A percentile compares a stretch with the other conserved stretches of the same genome.
phyloP scores from a whole-genome alignment of 306 rosid species.

The Gillenia trifoliata region DNA sequence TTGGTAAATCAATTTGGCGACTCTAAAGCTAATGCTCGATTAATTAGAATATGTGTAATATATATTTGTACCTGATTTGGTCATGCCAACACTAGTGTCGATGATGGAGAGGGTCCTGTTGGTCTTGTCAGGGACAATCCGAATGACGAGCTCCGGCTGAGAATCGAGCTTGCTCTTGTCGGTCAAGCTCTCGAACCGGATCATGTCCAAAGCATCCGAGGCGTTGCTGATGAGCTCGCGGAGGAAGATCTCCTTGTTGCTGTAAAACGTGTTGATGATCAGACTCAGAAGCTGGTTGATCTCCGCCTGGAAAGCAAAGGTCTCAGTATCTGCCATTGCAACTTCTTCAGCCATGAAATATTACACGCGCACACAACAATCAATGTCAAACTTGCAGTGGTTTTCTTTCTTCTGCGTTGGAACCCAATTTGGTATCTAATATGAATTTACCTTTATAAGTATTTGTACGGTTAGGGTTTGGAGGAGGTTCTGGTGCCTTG shows the following conservation, averaged over 20 bases:
- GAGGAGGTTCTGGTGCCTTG: constrained; percentile 12
- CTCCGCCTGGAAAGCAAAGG: constrained; percentile 30
- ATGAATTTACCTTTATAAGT: no score
- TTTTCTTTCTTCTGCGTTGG: background rate
- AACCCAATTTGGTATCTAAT: background rate
- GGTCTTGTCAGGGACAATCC: constrained; percentile 23
- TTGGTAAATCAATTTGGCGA: background rate
- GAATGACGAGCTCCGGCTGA: constrained; percentile 25
- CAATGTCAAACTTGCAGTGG: background rate
- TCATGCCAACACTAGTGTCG: constrained; percentile 34
- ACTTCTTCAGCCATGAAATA: constrained; percentile 15
- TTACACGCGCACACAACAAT: background rate
- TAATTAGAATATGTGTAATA: background rate
- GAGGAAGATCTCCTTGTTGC: constrained; percentile 35
- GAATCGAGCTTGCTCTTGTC: constrained; percentile 28
- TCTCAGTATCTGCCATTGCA: constrained; percentile 19
- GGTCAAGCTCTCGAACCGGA: constrained; percentile 30
- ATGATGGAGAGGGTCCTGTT: constrained; percentile 30
- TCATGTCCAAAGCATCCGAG: constrained; percentile 34
- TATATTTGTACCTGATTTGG: constrained; percentile 24
- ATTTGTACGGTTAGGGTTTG: background rate
- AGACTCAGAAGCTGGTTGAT: constrained; percentile 35
- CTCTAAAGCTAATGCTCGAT: background rate
- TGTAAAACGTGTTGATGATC: constrained; percentile 36
- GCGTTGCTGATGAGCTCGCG: constrained; percentile 33